Base-by-base conservation (phyloP, 805 yeast genomes). In the Tetrapisispora iriomotensis region DNA sequence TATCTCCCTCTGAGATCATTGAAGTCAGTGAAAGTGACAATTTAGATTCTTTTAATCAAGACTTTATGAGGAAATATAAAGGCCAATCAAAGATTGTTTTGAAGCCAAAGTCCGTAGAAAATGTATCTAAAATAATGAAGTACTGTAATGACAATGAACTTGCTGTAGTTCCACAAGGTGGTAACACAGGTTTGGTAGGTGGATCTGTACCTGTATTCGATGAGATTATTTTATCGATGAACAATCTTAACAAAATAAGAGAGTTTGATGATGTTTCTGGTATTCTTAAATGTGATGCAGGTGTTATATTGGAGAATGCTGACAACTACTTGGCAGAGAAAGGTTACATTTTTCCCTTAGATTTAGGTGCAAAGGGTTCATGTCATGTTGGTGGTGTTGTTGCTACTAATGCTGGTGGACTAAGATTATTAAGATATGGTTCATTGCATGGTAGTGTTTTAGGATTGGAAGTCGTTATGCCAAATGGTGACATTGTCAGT, bases 401-500 rank as follows among this genome's bases (percentile, higher is more conserved):
- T 32, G 95, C 96, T 15, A 86, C 96, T 15, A 90, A 90, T 58
- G 97, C 97, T 5, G 97, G 97, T 55, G 97, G 97, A 1, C 71
- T 88, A 51, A 70, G 97, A 55, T 68, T 88, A 37, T 64, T 88
- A 45, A 72, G 95, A 50, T 88, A 86, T 58, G 96, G 96, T 3
- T 84, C 95, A 6, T 71, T 88, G 47, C 97, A 90, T 56, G 97
- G 97, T 4, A 67, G 86, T 18, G 95, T 88, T 0, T 66, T 88
- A 35, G 97, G 97, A 1, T 67, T 88, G 41, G 96, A 88, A 64
- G 95, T 77, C 12, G 96, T 88, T n/a, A 66, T 88, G 51, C 82
- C 96, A 13, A 82, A 86, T 58, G 97, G 97, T 35, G 79, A 83
- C 14, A 68, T 90, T 33, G 69, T 82, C 45, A 72, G 81, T 53